Conservation (phyloP, 2,329 filamentous ascomycete genomes). For the Rhytidhysteron rufulum region DNA sequence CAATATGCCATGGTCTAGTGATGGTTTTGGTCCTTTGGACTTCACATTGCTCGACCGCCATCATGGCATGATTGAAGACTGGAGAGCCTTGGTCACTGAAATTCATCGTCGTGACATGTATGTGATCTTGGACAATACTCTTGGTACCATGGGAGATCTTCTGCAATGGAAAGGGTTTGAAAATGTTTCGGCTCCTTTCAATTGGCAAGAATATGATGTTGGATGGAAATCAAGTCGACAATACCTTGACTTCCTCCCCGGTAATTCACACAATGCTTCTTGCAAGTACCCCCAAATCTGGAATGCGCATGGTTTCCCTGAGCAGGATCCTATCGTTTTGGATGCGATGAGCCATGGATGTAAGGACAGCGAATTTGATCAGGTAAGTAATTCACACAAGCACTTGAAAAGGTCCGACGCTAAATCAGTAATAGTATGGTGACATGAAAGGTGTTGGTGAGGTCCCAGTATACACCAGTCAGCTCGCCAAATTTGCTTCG, state of each 20-base stretch:
- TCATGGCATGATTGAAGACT: conserved; percentile 56
- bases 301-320: conserved; percentile 53
- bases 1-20: conserved; percentile 61
- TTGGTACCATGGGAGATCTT: conserved; percentile 62
- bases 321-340: conserved; percentile 41
- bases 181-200: conserved; percentile 52
- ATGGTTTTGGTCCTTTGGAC: conserved; percentile 58
- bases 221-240: conserved; percentile 52
- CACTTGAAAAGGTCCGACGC: not conserved
- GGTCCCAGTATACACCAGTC: conserved; percentile 60
- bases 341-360: conserved; percentile 41
- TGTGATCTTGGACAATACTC: conserved; percentile 63
- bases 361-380: conserved; percentile 61
- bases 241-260: conserved; percentile 57
- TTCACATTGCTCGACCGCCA: conserved; percentile 62
- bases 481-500: conserved; percentile 63
- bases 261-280: conserved; percentile 45
- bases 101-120: conserved; percentile 64
- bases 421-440: conserved; percentile 54
- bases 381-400: conserved; percentile 8
- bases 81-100: conserved; percentile 55
- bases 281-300: conserved; percentile 61
- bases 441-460: conserved; percentile 58
- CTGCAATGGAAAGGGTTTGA: conserved; percentile 60
- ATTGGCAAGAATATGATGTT: conserved; percentile 52